Conservation (phyloP, 805 yeast genomes). For the Jamesozyma gamospora region DNA sequence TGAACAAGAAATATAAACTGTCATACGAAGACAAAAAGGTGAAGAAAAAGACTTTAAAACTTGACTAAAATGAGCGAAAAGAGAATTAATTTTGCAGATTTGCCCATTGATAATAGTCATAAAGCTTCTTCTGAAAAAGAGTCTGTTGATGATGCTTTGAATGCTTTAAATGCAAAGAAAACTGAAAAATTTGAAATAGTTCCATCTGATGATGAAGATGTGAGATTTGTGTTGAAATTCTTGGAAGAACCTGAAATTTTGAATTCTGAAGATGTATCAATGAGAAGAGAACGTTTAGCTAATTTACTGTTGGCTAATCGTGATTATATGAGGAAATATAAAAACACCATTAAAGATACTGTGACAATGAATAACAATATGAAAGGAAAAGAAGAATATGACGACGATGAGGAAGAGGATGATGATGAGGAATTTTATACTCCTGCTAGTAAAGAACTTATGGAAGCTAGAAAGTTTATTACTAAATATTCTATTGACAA, state of each 20-base stretch:
- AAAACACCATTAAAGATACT: background rate
- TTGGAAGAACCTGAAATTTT: constrained; percentile 48
- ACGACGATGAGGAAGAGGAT: constrained; percentile 33
- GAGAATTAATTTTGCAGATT: constrained; percentile 12
- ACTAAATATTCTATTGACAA: constrained; percentile 41
- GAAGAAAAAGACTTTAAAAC: too few relatives aligned
- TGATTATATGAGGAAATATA: constrained; percentile 13
- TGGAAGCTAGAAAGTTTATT: constrained; percentile 41
- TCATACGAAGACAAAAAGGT: too few relatives aligned
- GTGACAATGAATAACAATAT: background rate
- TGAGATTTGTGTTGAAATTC: constrained; percentile 37
- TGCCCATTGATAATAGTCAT: constrained; percentile 17
- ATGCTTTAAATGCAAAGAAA: constrained; percentile 10
- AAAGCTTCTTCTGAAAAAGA: constrained; percentile 13
- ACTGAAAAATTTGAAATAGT: constrained; percentile 27
- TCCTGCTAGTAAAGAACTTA: constrained; percentile 54
- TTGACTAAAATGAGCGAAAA: background rate
- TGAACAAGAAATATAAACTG: too few relatives aligned
- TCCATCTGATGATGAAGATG: constrained; percentile 62
- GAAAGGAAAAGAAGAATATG: constrained; percentile 5
- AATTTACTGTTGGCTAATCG: constrained; percentile 32
- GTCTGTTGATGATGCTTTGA: constrained; percentile 21
- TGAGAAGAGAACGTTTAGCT: constrained; percentile 51
- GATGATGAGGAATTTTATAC: constrained; percentile 79
- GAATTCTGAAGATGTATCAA: constrained; percentile 51